These are phyloP conservation scores for Trichocladium uniseriatum DNA, from an alignment of 495 filamentous ascomycete species.

Conservation along the genomic window DNA sequence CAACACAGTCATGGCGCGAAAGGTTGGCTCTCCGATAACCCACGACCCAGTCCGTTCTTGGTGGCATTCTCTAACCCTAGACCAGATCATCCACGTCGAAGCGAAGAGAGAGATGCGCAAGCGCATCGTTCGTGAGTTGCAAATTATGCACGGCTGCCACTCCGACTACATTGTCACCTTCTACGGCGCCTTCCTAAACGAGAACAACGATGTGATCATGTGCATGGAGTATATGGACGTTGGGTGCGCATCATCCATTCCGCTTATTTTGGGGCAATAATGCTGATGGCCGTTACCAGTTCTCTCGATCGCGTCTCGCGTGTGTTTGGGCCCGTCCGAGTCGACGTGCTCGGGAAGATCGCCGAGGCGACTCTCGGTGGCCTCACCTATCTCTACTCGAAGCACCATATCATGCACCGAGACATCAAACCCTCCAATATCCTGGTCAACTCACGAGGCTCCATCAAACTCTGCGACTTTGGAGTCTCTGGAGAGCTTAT, in stretches of 20 bases:
- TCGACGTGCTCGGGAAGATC: conserved; percentile 99
- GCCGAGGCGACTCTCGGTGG: conserved; percentile 94
- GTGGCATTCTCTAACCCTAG: neutral
- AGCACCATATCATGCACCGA: conserved; percentile 94
- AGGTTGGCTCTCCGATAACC: conserved; percentile 53
- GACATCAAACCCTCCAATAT: conserved; percentile 99
- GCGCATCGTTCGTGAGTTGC: conserved; percentile 89
- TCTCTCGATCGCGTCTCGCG: conserved; percentile 92
- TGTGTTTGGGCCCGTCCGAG: conserved; percentile 86
- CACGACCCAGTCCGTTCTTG: neutral
- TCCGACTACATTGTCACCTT: conserved; percentile 94
- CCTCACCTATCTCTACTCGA: conserved; percentile 86
- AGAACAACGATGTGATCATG: conserved; percentile 92
- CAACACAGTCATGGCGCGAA: conserved; percentile 92
- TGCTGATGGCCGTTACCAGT: conserved; percentile 44
- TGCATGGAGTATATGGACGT: conserved; percentile 99
- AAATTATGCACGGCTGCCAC: conserved; percentile 97
- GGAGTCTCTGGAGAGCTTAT: conserved; percentile 93
- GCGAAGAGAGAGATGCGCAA: conserved; percentile 93
- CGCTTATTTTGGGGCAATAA: neutral
- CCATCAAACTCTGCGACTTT: conserved; percentile 97
- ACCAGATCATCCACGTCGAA: conserved; percentile 92
- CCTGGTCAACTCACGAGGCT: conserved; percentile 82
- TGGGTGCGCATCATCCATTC: conserved; percentile 54
- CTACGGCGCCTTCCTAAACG: conserved; percentile 93